Conservation (phyloP, 2,329 filamentous ascomycete species). For the Microdochium trichocladiopsis region DNA sequence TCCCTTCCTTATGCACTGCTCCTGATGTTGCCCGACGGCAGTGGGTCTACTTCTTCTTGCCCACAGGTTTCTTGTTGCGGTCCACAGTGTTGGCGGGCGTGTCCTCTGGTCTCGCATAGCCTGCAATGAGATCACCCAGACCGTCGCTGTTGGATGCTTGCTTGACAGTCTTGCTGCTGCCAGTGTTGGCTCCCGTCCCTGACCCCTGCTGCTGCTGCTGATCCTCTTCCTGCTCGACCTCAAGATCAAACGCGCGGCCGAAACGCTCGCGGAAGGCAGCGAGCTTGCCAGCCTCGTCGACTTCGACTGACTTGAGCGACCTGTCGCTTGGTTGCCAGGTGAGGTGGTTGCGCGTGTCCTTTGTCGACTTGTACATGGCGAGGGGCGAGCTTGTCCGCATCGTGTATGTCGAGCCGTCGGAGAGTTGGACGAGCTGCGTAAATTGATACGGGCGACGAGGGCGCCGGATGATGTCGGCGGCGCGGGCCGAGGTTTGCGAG, state of each 20-base stretch:
- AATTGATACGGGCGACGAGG: slow-evolving; percentile 93
- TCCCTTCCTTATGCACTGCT: slow-evolving; percentile 9
- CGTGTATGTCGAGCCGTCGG: slow-evolving; percentile 81
- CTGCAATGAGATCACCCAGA: slow-evolving; percentile 44
- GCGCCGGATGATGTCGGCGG: slow-evolving; percentile 78
- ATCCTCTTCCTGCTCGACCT: slow-evolving; percentile 21
- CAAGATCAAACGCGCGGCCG: slow-evolving; percentile 71
- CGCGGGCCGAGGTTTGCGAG: slow-evolving; percentile 55
- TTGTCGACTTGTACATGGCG: slow-evolving; percentile 52
- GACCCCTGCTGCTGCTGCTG: slow-evolving; percentile 15
- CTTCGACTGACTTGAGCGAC: slow-evolving; percentile 79
- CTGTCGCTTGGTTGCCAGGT: slow-evolving; percentile 85
- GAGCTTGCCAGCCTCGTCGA: slow-evolving; percentile 88
- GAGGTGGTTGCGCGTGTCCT: slow-evolving; percentile 84
- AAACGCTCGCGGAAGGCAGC: slow-evolving; percentile 80
- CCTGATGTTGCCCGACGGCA: slow-evolving; percentile 11
- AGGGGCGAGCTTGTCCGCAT: slow-evolving; percentile 69
- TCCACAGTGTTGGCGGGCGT: slow-evolving; percentile 27
- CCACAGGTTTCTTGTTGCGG: slow-evolving; percentile 29
- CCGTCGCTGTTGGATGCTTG: slow-evolving; percentile 22
- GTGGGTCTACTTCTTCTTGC: slow-evolving; percentile 37
- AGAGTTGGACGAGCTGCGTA: slow-evolving; percentile 91
- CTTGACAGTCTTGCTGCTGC: slow-evolving; percentile 15
- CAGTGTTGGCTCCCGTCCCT: too few species aligned
- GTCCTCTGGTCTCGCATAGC: slow-evolving; percentile 34